These are phyloP conservation scores for Colletotrichum filicis DNA, from an alignment of 2,329 filamentous ascomycete species.

Conservation along the genomic window DNA sequence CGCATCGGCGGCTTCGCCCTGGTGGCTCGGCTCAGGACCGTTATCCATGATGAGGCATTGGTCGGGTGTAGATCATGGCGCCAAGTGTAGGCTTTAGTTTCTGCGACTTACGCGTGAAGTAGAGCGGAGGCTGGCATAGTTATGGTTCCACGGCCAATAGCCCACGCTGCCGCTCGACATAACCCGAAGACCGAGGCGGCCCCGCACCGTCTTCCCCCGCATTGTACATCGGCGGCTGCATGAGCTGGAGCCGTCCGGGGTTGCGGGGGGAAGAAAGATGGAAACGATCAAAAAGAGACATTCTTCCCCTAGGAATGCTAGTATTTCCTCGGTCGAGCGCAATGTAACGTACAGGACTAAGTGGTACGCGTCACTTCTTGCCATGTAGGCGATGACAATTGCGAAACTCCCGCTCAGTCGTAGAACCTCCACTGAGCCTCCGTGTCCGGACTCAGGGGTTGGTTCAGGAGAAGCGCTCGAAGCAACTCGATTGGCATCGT, in stretches of 20 bases:
- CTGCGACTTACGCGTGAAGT: not conserved
- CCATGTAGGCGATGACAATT: not conserved
- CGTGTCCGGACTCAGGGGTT: slow-evolving; percentile 54
- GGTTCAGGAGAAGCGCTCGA: slow-evolving; percentile 56
- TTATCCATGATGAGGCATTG: not conserved
- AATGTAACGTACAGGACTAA: not conserved
- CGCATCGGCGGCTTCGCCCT: slow-evolving; percentile 38
- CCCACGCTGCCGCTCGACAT: not conserved
- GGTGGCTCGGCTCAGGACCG: slow-evolving; percentile 7
- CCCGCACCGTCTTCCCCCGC: not conserved
- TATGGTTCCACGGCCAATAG: slow-evolving; percentile 1
- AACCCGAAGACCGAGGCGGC: not conserved
- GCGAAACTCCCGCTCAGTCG: slow-evolving; percentile 19
- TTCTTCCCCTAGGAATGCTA: not conserved
- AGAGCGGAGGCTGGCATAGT: not conserved
- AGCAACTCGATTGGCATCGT: slow-evolving; percentile 66
- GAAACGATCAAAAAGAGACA: not conserved
- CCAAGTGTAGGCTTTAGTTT: not conserved
- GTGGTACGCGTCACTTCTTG: not conserved
- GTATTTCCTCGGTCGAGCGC: not conserved
- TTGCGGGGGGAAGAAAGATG: not conserved
- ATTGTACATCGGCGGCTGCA: not conserved
- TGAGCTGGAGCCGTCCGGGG: not conserved
- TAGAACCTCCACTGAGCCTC: slow-evolving; percentile 64
- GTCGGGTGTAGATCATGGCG: not conserved